A percentile compares a stretch with the other conserved stretches of the same genome.
phyloP scores from a whole-genome alignment of 2,329 filamentous ascomycete species.

The Tetracladium maxilliforme region DNA sequence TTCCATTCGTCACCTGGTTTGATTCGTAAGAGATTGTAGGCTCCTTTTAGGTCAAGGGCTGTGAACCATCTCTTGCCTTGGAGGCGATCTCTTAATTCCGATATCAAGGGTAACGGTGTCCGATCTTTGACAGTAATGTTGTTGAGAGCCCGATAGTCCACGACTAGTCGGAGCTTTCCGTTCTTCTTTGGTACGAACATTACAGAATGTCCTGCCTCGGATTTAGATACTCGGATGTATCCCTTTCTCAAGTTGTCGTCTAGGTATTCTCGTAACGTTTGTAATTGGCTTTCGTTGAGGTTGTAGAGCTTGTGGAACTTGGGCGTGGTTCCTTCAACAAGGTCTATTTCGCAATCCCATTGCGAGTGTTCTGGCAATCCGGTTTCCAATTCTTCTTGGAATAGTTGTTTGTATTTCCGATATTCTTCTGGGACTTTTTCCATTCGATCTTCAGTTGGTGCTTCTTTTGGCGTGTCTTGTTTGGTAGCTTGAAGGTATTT shows the following conservation, averaged over 20 bases:
- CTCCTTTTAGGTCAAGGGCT: constrained; percentile 15
- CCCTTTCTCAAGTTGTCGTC: constrained; percentile 6
- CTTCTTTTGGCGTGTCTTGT: too few species aligned
- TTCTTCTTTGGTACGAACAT: constrained; percentile 17
- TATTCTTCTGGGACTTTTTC: too few species aligned
- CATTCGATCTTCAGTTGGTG: too few species aligned
- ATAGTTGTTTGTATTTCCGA: too few species aligned
- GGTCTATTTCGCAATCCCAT: too few species aligned
- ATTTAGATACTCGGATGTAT: constrained; percentile 7
- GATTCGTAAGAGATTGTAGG: constrained; percentile 18
- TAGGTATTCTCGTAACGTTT: constrained; percentile 7
- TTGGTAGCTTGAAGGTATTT: too few species aligned
- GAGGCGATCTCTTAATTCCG: constrained; percentile 13
- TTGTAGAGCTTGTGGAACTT: too few species aligned
- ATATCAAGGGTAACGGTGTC: constrained; percentile 15
- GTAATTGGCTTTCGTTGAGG: constrained; percentile 4
- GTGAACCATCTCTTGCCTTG: constrained; percentile 11
- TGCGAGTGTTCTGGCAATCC: too few species aligned
- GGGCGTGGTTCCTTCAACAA: too few species aligned
- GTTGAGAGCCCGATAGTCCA: constrained; percentile 20
- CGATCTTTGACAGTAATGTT: constrained; percentile 17
- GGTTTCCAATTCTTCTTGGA: too few species aligned
- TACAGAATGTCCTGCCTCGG: constrained; percentile 8
- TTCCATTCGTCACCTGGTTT: constrained; percentile 16
- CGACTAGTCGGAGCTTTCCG: constrained; percentile 13